Conservation (phyloP, 805 yeast genomes). For the Osmozyma mogii region DNA sequence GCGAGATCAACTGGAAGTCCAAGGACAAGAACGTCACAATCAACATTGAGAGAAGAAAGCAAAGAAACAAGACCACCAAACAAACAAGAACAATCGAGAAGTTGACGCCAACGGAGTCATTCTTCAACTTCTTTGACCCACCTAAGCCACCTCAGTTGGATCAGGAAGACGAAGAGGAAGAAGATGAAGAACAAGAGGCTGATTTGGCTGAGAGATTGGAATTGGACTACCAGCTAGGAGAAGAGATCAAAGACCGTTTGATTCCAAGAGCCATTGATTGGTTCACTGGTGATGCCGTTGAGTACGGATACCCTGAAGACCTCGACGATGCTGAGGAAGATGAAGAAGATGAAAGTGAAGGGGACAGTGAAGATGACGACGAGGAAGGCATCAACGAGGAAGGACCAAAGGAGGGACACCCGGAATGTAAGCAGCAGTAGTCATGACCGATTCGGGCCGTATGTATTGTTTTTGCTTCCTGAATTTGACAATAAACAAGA, state of each 20-base stretch:
- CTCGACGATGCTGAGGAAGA: constrained; percentile 55
- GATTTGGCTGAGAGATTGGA: constrained; percentile 81
- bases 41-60: constrained; percentile 87
- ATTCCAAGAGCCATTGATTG: constrained; percentile 96
- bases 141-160: constrained; percentile 60
- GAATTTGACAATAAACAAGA: too few relatives aligned
- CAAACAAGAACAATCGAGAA: constrained; percentile 95
- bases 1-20: constrained; percentile 74
- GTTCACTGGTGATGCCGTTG: constrained; percentile 97
- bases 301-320: constrained; percentile 51
- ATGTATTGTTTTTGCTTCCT: too few relatives aligned
- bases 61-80: constrained; percentile 92
- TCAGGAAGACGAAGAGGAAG: constrained; percentile 40
- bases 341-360: constrained; percentile 55
- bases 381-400: constrained; percentile 53
- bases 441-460: too few relatives aligned
- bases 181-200: constrained; percentile 35
- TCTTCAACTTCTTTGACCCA: constrained; percentile 93
- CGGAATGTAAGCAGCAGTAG: constrained; percentile 70
- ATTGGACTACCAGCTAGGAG: constrained; percentile 91
- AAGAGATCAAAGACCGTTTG: constrained; percentile 89
- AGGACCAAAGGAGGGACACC: constrained; percentile 54
- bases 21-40: constrained; percentile 81
- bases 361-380: constrained; percentile 50
- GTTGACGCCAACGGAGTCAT: constrained; percentile 87